Evolutionary conservation across 148 eudicot genomes (phyloP).

Genomic region (Pouteria glomerata): DNA sequence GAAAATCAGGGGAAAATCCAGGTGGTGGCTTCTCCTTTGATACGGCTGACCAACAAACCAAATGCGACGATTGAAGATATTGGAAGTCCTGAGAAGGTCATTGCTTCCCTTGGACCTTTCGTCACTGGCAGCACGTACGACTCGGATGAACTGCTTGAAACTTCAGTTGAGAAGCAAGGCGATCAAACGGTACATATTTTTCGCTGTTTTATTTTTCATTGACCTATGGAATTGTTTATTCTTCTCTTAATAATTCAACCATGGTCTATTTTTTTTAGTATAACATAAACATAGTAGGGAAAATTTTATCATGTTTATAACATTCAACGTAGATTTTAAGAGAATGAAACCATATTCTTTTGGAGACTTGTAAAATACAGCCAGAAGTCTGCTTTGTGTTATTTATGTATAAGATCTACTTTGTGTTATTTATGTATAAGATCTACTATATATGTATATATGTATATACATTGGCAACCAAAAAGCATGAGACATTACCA

Average conservation of each 20-base stretch:
- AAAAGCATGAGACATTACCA: neutral
- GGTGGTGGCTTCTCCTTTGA: slow-evolving; percentile 90
- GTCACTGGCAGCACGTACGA: slow-evolving; percentile 85
- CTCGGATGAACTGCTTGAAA: slow-evolving; percentile 75
- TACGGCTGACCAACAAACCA: slow-evolving; percentile 86
- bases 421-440: neutral
- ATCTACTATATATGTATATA: neutral
- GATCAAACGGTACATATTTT: slow-evolving; percentile 65
- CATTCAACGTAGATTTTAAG: neutral
- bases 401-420: too few relatives aligned
- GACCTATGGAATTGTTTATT: neutral
- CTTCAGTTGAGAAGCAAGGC: slow-evolving; percentile 66
- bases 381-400: neutral
- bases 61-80: slow-evolving; percentile 87
- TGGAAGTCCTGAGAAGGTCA: slow-evolving; percentile 83
- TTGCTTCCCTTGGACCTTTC: slow-evolving; percentile 92
- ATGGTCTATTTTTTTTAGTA: too few relatives aligned
- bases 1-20: slow-evolving; percentile 89
- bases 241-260: neutral
- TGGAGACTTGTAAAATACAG: neutral
- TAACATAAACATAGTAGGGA: neutral
- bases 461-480: too few relatives aligned
- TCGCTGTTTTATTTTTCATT: neutral
- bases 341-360: neutral
- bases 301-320: neutral